Conservation (phyloP, 2,329 filamentous ascomycete genomes). For the Exophiala phaeomuriformis region DNA sequence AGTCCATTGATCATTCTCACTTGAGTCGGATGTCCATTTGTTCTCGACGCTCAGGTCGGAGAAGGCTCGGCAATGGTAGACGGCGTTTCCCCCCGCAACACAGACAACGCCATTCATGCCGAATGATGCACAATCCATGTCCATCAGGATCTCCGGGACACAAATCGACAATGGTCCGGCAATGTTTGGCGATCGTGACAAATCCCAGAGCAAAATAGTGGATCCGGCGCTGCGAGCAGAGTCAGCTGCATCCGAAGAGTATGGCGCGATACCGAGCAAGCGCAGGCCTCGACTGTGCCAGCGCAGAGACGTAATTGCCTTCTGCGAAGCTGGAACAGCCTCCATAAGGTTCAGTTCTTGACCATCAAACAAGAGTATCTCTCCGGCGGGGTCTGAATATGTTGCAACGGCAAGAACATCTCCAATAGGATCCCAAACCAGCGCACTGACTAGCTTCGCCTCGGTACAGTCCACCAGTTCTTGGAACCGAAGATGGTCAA, state of each 20-base stretch:
- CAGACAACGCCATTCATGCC: slow-evolving; percentile 34
- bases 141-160: slow-evolving; percentile 33
- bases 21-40: slow-evolving; percentile 18
- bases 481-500: slow-evolving; percentile 11
- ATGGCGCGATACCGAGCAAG: slow-evolving; percentile 40
- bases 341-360: slow-evolving; percentile 38
- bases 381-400: slow-evolving; percentile 37
- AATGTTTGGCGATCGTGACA: slow-evolving; percentile 14
- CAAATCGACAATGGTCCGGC: slow-evolving; percentile 22
- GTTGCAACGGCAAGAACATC: slow-evolving; percentile 42
- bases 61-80: slow-evolving; percentile 24
- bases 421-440: slow-evolving; percentile 42
- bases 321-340: slow-evolving; percentile 40
- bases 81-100: slow-evolving; percentile 21
- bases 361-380: slow-evolving; percentile 40
- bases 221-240: slow-evolving; percentile 9
- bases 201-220: slow-evolving; percentile 39
- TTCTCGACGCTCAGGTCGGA: slow-evolving; percentile 21
- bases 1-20: slow-evolving; percentile 34
- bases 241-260: slow-evolving; percentile 27
- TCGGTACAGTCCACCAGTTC: slow-evolving; percentile 15
- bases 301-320: slow-evolving; percentile 38
- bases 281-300: slow-evolving; percentile 37
- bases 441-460: slow-evolving; percentile 36
- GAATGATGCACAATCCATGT: slow-evolving; percentile 38